Evolutionary conservation across 2,329 filamentous ascomycete species (phyloP), one percentile per base, ranked within the genome.

Genomic region (Phialophora chinensis): DNA sequence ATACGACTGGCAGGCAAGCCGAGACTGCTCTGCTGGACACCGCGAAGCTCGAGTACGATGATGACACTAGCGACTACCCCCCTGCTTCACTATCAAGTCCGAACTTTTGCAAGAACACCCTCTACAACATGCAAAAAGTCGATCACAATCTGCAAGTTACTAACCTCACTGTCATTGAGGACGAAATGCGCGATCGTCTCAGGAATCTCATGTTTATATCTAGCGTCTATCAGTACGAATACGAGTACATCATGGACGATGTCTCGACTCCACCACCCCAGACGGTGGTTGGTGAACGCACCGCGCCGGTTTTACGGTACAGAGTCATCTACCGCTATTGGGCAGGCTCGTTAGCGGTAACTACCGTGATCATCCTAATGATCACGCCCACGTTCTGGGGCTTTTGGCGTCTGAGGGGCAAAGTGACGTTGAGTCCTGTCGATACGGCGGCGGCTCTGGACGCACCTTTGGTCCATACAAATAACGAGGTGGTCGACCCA

Each of bases 401-500:
- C n/a, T 61, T 61, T 29, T 61, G 59, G 59, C 42, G 27, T 25
- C 59, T 61, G 14, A 29, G 44, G 17, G 42, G 42, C 27, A 50
- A 52, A 27, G 42, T 44, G 23, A 61, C 59, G 4, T 44, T 61
- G 27, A 61, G 44, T 53, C 59, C 59, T 14, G 42, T 61, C 42
- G 59, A 61, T 14, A 61, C 59, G 10, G 59, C 59, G n/a, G 33
- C 33, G 6, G 59, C 59, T 20, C 29, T 61, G 11, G 27, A 52
- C 14, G 59, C 44, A n/a, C 35, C 35, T 6, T 12, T 56, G 23
- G 54, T 56, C 6, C 29, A 56, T 23, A 55, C 25, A 20, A 31
- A 23, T 75, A 68, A 29, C 65, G 60, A 12, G 63, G 66, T 44
- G 47, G 57, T 23, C 7, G 25, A 49, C n/a, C 35, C 33, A 17